Percentiles rank a stretch among this genome's conserved stretches.
phyloP scores from a whole-genome alignment of 768 basidiomycete species.

The Leccinellum luteum region DNA sequence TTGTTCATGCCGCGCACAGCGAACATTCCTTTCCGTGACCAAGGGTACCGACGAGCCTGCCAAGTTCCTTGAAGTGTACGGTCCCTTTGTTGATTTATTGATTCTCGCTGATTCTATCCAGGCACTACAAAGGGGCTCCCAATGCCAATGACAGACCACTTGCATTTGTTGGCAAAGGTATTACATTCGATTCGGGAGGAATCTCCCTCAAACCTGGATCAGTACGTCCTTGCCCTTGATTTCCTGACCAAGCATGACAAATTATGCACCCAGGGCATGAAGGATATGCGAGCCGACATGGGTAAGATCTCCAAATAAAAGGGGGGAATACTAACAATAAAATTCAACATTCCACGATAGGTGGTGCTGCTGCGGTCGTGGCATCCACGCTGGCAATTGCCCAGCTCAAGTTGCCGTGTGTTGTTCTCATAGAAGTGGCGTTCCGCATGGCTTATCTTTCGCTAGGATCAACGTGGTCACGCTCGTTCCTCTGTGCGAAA shows the following conservation, averaged over 20 bases:
- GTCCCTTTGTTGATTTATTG: not conserved
- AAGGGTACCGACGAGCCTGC: slow-evolving; percentile 81
- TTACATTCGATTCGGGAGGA: slow-evolving; percentile 88
- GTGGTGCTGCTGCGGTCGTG: slow-evolving; percentile 78
- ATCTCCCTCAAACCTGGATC: slow-evolving; percentile 79
- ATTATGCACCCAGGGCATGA: slow-evolving; percentile 59
- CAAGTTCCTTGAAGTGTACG: slow-evolving; percentile 82
- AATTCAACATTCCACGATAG: slow-evolving; percentile 28
- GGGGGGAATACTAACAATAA: no score
- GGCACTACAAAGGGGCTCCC: slow-evolving; percentile 78
- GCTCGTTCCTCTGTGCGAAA: slow-evolving; percentile 76
- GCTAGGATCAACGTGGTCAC: slow-evolving; percentile 71
- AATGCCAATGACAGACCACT: slow-evolving; percentile 56
- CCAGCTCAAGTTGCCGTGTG: slow-evolving; percentile 75
- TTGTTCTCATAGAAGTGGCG: slow-evolving; percentile 4
- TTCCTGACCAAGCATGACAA: not conserved
- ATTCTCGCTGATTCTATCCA: slow-evolving; percentile 24
- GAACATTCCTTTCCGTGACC: slow-evolving; percentile 84
- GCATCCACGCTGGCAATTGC: slow-evolving; percentile 76
- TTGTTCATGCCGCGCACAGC: slow-evolving; percentile 35
- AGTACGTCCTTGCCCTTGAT: slow-evolving; percentile 37
- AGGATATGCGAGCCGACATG: slow-evolving; percentile 86
- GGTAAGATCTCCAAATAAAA: slow-evolving; percentile 40
- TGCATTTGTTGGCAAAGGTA: slow-evolving; percentile 82
- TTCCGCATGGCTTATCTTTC: not conserved